Evolutionary conservation across 1,284 basidiomycete species (phyloP), one percentile per base, ranked within the genome.

Genomic region (Boletus sp.): DNA sequence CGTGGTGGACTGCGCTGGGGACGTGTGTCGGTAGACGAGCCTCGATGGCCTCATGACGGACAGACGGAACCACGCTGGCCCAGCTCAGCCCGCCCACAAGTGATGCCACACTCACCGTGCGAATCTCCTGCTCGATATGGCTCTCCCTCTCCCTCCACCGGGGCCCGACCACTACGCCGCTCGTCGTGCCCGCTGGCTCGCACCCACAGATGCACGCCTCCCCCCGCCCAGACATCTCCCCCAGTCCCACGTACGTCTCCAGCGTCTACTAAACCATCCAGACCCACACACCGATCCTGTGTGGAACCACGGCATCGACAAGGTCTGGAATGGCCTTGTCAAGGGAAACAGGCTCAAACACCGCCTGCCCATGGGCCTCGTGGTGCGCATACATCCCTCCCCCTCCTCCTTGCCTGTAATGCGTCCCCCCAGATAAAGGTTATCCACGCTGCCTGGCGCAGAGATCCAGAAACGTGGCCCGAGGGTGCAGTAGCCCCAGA

Each of bases 391-490:
- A 14, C 50, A 29, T 50, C 14, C 16, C 48, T 43, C 29, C 51
- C 30, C 29, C 50, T 41, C 54, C 39, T 22, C 32, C 43, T 9
- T 9, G 30, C n/a, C n/a, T 14, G 10, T 10, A 10, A 12, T 13
- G n/a, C 37, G 5, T 26, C 32, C 38, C n/a, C 32, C 20, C 43
- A 89, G 86, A 74, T 88, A 56, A 82, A 83, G 59, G 73, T 89
- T 49, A 64, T 88, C 37, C 77, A 84, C 60, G 76, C 81, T 32
- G 81, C 82, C 30, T 89, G 86, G 87, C 64, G 84, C 43, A 77
- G 78, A 44, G 86, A 89, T 51, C 63, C 65, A 40, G 73, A 78
- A 34, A 87, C 82, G 34, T 89, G 86, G 87, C 87, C 86, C 14
- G 66, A 68, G 43, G 81, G 76, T 17, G 71, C 75, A 23, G 64